Evolutionary conservation across 1,284 basidiomycete species (phyloP).

Genomic region (Cryptococcus neoformans): DNA sequence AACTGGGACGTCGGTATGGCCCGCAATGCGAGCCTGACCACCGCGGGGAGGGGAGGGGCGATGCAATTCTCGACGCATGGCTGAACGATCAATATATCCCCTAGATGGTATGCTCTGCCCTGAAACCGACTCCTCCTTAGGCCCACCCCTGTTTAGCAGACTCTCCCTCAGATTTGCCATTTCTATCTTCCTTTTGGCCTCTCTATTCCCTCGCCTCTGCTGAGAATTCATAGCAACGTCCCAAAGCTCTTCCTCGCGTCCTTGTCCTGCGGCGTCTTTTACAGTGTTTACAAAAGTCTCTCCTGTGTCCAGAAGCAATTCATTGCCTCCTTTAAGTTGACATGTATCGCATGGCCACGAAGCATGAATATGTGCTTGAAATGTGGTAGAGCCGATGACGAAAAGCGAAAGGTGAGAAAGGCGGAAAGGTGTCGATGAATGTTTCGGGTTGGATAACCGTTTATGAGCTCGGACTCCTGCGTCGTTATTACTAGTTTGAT

Average conservation of each 20-base stretch:
- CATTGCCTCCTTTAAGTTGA: constrained; percentile 25
- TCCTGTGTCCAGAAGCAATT: constrained; percentile 38
- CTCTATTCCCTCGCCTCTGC: constrained; percentile 25
- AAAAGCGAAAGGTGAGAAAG: constrained; percentile 32
- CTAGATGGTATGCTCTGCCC: background rate
- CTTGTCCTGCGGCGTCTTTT: background rate
- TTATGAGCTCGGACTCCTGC: background rate
- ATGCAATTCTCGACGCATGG: constrained; percentile 33
- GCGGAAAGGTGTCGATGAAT: constrained; percentile 28
- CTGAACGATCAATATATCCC: constrained; percentile 39
- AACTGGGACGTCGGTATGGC: too few species aligned
- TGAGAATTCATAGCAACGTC: constrained; percentile 20
- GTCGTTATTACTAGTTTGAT: background rate
- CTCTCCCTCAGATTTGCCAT: constrained; percentile 32
- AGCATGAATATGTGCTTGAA: constrained; percentile 39
- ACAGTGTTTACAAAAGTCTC: background rate
- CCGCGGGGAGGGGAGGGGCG: constrained; percentile 15
- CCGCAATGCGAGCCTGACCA: too few species aligned
- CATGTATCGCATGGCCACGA: constrained; percentile 46
- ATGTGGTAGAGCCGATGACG: constrained; percentile 39
- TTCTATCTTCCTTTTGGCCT: constrained; percentile 25
- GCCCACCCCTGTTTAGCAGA: constrained; percentile 20
- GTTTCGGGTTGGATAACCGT: constrained; percentile 38
- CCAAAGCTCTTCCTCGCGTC: background rate
- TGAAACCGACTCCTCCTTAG: background rate